Conservation (phyloP, 306 rosid genomes). For the Fagus sylvatica region DNA sequence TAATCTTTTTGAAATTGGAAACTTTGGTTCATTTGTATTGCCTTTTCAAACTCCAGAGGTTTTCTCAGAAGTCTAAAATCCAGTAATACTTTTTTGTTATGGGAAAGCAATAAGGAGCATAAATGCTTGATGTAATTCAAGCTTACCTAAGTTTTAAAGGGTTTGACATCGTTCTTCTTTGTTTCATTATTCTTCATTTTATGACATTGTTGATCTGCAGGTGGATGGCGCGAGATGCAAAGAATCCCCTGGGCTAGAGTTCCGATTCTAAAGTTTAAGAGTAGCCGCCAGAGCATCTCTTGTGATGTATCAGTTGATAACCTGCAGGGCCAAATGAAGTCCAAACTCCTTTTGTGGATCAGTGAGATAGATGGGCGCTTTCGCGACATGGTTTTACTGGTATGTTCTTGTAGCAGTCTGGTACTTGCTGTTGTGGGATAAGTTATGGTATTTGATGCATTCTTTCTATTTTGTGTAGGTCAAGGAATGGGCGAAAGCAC, state of each 20-base stretch:
- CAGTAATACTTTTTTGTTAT: not conserved
- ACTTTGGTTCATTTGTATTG: slow-evolving; percentile 11
- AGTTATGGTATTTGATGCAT: slow-evolving; percentile 31
- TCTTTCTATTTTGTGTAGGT: slow-evolving; percentile 65
- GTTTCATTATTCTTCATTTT: slow-evolving; percentile 25
- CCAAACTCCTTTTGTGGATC: slow-evolving; percentile 72
- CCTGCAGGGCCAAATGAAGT: slow-evolving; percentile 72
- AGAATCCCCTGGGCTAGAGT: slow-evolving; percentile 57
- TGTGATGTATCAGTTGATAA: slow-evolving; percentile 91
- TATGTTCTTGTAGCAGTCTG: slow-evolving; percentile 39
- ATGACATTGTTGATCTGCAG: slow-evolving; percentile 44
- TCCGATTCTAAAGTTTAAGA: slow-evolving; percentile 68
- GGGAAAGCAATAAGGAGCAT: slow-evolving; percentile 4
- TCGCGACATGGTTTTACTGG: slow-evolving; percentile 78
- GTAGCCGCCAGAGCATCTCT: slow-evolving; percentile 51
- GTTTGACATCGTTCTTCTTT: not conserved
- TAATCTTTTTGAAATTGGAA: slow-evolving; percentile 9
- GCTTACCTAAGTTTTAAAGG: too few species aligned
- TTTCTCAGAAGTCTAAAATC: slow-evolving; percentile 11
- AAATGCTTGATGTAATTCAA: not conserved
- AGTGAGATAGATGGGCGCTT: slow-evolving; percentile 70
- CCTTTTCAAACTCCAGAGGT: slow-evolving; percentile 7
- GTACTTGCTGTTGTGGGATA: slow-evolving; percentile 15
- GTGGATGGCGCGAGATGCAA: slow-evolving; percentile 52
- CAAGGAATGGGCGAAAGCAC: slow-evolving; percentile 92